A percentile compares a stretch with the other conserved stretches of the same genome.
phyloP scores from a whole-genome alignment of 768 basidiomycete species.

The Leccinum ochraceum region DNA sequence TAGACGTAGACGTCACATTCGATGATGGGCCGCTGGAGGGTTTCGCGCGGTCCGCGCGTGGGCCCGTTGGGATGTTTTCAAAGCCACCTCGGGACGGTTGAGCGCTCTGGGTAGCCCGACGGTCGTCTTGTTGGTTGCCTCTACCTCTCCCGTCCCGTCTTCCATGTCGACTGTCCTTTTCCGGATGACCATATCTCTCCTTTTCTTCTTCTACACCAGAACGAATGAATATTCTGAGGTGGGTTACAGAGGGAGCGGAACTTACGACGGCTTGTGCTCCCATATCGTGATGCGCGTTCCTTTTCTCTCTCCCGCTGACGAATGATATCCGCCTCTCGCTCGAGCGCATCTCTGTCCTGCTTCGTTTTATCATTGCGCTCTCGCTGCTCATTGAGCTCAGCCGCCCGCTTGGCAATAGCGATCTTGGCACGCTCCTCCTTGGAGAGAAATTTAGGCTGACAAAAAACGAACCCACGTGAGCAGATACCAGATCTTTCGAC shows the following conservation, averaged over 20 bases:
- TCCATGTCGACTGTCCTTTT: slow-evolving; percentile 47
- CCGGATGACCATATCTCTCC: slow-evolving; percentile 49
- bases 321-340: slow-evolving; percentile 71
- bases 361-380: slow-evolving; percentile 62
- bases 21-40: slow-evolving; percentile 32
- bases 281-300: slow-evolving; percentile 39
- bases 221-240: slow-evolving; percentile 10
- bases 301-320: slow-evolving; percentile 50
- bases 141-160: slow-evolving; percentile 42
- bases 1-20: slow-evolving; percentile 47
- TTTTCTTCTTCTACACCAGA: slow-evolving; percentile 45
- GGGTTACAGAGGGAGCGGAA: background rate
- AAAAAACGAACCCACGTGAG: slow-evolving; percentile 8
- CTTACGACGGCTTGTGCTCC: slow-evolving; percentile 38
- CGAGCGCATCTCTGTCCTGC: slow-evolving; percentile 68
- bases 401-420: slow-evolving; percentile 83
- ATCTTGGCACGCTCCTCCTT: slow-evolving; percentile 90
- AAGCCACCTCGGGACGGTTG: slow-evolving; percentile 46
- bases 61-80: slow-evolving; percentile 80
- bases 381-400: slow-evolving; percentile 77
- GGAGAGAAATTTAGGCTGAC: slow-evolving; percentile 93
- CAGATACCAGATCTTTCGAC: background rate
- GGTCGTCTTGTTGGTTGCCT: slow-evolving; percentile 40
- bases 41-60: slow-evolving; percentile 72
- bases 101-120: slow-evolving; percentile 33